Base-by-base conservation (phyloP, 2,329 filamentous ascomycete species). In the Malbranchea zuffiana region DNA sequence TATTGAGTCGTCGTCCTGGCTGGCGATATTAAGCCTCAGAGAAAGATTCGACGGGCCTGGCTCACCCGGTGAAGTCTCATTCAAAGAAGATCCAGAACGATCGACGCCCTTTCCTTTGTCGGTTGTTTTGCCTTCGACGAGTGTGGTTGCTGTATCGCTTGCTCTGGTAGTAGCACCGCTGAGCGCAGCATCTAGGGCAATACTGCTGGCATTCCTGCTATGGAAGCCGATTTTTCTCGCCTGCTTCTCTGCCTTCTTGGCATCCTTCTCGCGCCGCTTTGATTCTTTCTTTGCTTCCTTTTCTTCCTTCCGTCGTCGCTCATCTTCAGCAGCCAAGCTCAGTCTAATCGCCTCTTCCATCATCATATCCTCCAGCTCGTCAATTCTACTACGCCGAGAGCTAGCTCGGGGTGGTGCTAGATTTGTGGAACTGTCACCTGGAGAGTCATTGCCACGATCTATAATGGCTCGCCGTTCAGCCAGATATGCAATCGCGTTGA, bases 311-410 rank as follows among this genome's bases (percentile, higher is more conserved):
- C 74, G 80, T 48, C 85, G 82, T n/a, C 88, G 74, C 27, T 96
- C 88, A 51, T 96, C 88, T 56, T 98, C 90, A 1, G 84, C 80
- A 0, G 82, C 86, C n/a, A 98, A 67, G 32, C 86, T 94, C 19
- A 94, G 60, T 25, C 90, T 72, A 32, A 98, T 92, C 0, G 90
- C 90, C 57, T 98, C 90, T 70, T 90, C 85, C 68, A 96, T 86
- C 90, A 98, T 98, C 67, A 98, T 82, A 32, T 94, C 88, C 56
- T 98, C 90, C 0, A 96, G 70, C 48, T 96, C 87, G 15, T 92
- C 84, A 54, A 92, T 75, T 19, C 84, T 71, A 39, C 60, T 72
- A 43, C 75, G 65, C 42, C 78, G 63, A 23, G 71, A 72, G 47
- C 68, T 71, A 5, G 70, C 57, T n/a, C 63, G 61, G 11, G 63